phyloP scores from a whole-genome alignment of 768 basidiomycete genomes.

The Dendrothele bispora region DNA sequence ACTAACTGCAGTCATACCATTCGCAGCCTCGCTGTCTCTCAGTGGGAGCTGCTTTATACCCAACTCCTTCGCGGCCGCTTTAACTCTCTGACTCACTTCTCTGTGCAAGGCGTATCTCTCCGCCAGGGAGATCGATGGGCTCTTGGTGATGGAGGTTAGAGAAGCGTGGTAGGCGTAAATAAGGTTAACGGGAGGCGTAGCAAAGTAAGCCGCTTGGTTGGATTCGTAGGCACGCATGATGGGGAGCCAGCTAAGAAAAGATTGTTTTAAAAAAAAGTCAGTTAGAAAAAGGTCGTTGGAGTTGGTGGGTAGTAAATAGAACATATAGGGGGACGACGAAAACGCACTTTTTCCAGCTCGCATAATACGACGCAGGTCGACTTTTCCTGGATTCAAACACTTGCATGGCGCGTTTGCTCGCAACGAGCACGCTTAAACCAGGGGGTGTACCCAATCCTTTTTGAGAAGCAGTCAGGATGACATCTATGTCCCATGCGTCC shows the following conservation, averaged over 20 bases:
- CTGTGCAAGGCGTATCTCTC: constrained; percentile 80
- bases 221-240: constrained; percentile 93
- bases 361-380: constrained; percentile 80
- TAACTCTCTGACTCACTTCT: constrained; percentile 66
- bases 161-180: constrained; percentile 90
- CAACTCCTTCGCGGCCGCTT: constrained; percentile 59
- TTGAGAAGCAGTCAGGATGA: constrained; percentile 83
- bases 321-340: neutral
- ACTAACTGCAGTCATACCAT: constrained; percentile 89
- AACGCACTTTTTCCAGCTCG: constrained; percentile 79
- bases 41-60: constrained; percentile 77
- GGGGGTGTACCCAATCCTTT: constrained; percentile 95
- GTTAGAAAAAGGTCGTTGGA: too few relatives aligned
- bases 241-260: constrained; percentile 69
- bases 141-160: constrained; percentile 67
- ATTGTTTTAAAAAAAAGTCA: too few relatives aligned
- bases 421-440: constrained; percentile 85
- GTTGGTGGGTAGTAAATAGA: constrained; percentile 1
- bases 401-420: constrained; percentile 75
- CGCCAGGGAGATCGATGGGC: constrained; percentile 62
- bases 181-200: constrained; percentile 93
- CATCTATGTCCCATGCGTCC: constrained; percentile 92
- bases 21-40: constrained; percentile 65
- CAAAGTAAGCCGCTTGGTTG: constrained; percentile 85
- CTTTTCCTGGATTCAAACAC: constrained; percentile 63